Base-by-base conservation (phyloP, 2,329 filamentous ascomycete genomes). In the Hypoxylon sp. region DNA sequence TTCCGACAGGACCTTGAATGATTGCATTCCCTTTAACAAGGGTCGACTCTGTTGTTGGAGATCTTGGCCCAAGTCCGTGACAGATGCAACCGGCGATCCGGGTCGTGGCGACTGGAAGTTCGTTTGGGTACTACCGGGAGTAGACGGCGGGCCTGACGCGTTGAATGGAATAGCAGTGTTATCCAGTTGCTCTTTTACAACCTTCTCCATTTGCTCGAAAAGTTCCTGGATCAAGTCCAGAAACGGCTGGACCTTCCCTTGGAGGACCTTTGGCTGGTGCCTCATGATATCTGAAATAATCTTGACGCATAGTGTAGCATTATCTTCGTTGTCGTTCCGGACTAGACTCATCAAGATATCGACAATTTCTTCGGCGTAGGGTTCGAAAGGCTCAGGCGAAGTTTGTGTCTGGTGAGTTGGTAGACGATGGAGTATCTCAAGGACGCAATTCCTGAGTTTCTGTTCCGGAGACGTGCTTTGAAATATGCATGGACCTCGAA, bases 291-390 rank as follows among this genome's bases (percentile, higher is more conserved):
- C 96, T 84, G 97, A 98, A 57, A 97, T 94, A 13, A 95, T 97
- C 85, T 99, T 99, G 82, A 99, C 94, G 79, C 95, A 98, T 70
- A 99, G 84, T n/a, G 97, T 94, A 1, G 95, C 96, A 85, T 99
- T 99, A 71, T 99, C 96, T 81, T 99, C 96, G 75, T 99, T 99
- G 81, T 99, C 96, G 46, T 90, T 91, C 73, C 91, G 90, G 66
- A 98, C 94, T 65, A 99, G 84, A 60, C 89, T 88, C 90, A 98
- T 95, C 70, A 98, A 86, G 72, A 97, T 86, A 77, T 98, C 94
- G 66, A 98, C 93, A 67, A 97, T 91, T 78, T 97, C 93, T 71
- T 90, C 88, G 42, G 95, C 94, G 80, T 95, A 97, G 0, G 91
- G 92, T 79, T 98, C 94, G 81, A 98, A 91, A 0, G 90, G 90